A percentile compares a stretch with the other conserved stretches of the same genome.
phyloP scores from a whole-genome alignment of 2,329 filamentous ascomycete genomes.

The Pseudocercospora eumusae region DNA sequence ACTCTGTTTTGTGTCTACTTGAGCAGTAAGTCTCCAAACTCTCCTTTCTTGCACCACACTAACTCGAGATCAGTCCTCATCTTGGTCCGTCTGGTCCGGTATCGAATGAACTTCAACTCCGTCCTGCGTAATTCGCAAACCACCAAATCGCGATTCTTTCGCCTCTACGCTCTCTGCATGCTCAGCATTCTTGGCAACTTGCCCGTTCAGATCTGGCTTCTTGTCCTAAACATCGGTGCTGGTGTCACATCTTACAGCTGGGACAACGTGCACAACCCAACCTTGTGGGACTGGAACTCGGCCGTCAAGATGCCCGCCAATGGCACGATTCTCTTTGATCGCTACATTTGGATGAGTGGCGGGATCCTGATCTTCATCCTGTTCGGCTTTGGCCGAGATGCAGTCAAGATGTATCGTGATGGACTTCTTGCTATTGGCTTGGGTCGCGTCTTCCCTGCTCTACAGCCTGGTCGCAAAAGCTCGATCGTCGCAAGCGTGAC shows the following conservation, averaged over 20 bases:
- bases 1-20: slow-evolving; percentile 58
- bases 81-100: slow-evolving; percentile 60
- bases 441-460: slow-evolving; percentile 31
- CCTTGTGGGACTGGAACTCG: slow-evolving; percentile 46
- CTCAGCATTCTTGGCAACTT: slow-evolving; percentile 54
- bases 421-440: slow-evolving; percentile 49
- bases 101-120: slow-evolving; percentile 59
- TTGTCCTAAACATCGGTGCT: slow-evolving; percentile 44
- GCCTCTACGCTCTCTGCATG: slow-evolving; percentile 60
- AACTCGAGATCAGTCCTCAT: slow-evolving; percentile 53
- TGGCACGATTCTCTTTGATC: slow-evolving; percentile 54
- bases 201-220: slow-evolving; percentile 55
- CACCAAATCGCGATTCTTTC: slow-evolving; percentile 62
- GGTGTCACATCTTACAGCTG: slow-evolving; percentile 48
- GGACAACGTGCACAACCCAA: slow-evolving; percentile 52
- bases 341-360: slow-evolving; percentile 58
- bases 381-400: slow-evolving; percentile 66
- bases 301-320: slow-evolving; percentile 52
- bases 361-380: slow-evolving; percentile 62
- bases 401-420: slow-evolving; percentile 55
- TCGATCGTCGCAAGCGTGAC: slow-evolving; percentile 25
- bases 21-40: slow-evolving; percentile 51
- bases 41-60: slow-evolving; percentile 1
- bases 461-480: slow-evolving; percentile 15
- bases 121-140: slow-evolving; percentile 58